Base-by-base conservation (phyloP, 2,329 filamentous ascomycete species). In the Aspergillus sergii region DNA sequence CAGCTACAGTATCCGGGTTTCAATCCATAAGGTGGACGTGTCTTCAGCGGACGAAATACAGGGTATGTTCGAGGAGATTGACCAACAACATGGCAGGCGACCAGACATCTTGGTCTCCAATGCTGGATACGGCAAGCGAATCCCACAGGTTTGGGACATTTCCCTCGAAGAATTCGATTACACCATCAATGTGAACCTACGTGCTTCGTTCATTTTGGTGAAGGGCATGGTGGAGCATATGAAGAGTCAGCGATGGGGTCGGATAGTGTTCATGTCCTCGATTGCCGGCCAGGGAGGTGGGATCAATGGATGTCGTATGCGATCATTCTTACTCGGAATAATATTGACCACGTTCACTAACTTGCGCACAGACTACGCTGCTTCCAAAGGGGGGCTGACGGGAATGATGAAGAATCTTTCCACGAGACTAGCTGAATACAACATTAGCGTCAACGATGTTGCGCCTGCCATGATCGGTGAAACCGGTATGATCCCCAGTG, bases 361-460 rank as follows among this genome's bases (percentile, higher is more conserved):
- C 26, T 45, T 9, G 19, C 19, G 12, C 50, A 46, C 23, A 80
- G 78, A 80, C 54, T 80, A 88, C 63, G 86, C 86, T 5, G 86
- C 87, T 3, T 86, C 84, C 32, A 89, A 89, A 73, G 87, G 84
- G 9, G 88, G 87, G 2, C 73, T 90, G 64, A 86, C 84, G 5
- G 85, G 85, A 3, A 86, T 90, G 84, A 89, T 89, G 85, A 86
- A 84, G 71, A 90, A 89, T 66, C 79, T 90, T 34, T 83, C 87
- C 0, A 82, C 80, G 0, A 85, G 86, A 53, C 81, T 89, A 26
- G 88, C 86, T 2, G 81, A 83, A 60, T 82, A 82, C 68, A 87
- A 87, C 36, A 88, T 90, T 68, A 88, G 87, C 16, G 86, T 89
- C 61, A 90, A 90, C 63, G 87, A 89, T 66, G 86, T 90, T n/a